These are phyloP conservation scores for Hura crepitans DNA, from an alignment of 441 rosid species.

Conservation along the genomic window DNA sequence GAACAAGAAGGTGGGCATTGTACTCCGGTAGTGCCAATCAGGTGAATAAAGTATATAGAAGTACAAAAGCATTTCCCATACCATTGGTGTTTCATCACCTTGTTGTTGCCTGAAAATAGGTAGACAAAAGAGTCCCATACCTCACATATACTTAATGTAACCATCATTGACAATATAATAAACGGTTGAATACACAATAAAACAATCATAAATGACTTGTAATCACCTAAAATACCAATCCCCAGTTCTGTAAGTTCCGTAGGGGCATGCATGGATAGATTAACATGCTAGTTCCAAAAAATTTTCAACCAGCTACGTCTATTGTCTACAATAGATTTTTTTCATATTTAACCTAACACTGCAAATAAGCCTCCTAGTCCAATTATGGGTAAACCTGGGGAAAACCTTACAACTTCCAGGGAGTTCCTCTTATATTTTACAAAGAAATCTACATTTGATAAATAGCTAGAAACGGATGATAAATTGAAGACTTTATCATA, in stretches of 20 bases:
- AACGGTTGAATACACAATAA: background rate
- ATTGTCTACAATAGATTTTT: background rate
- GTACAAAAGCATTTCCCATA: conserved; percentile 93
- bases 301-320: background rate
- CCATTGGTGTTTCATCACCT: conserved; percentile 92
- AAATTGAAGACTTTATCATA: background rate
- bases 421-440: background rate
- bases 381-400: background rate
- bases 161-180: background rate
- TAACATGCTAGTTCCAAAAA: background rate
- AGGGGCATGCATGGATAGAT: no score
- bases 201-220: background rate
- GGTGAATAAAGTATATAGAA: conserved; percentile 90
- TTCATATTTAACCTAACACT: background rate
- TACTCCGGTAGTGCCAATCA: conserved; percentile 91
- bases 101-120: conserved; percentile 71
- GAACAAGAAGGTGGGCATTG: conserved; percentile 89
- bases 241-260: background rate
- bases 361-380: background rate
- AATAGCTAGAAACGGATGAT: background rate
- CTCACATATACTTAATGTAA: background rate
- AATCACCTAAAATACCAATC: background rate
- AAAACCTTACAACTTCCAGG: background rate
- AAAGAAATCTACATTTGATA: background rate
- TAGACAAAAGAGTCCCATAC: background rate